phyloP scores from a whole-genome alignment of 805 yeast genomes.

The Vanderwaltozyma tropicalis region DNA sequence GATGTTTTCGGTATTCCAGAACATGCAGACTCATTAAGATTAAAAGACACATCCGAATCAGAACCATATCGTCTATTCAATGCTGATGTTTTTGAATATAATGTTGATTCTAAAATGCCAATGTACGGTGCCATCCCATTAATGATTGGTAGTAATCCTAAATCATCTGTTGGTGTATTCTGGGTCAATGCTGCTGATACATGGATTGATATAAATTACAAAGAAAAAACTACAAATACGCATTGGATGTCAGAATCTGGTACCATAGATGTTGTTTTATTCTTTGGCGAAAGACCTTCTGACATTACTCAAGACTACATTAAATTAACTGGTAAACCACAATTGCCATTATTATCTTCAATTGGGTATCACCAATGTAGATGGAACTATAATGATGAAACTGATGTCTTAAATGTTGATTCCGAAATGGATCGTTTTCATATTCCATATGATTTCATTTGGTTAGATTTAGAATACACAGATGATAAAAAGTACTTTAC shows the following conservation, averaged over 20 bases:
- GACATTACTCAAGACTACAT: conserved; percentile 55
- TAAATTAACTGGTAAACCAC: conserved; percentile 57
- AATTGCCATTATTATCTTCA: conserved; percentile 67
- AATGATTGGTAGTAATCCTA: conserved; percentile 56
- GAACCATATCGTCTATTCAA: conserved; percentile 85
- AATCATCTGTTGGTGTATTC: conserved; percentile 60
- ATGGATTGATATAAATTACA: conserved; percentile 54
- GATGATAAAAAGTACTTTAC: conserved; percentile 82
- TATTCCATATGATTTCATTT: conserved; percentile 83
- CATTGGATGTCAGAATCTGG: conserved; percentile 97
- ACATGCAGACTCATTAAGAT: conserved; percentile 72
- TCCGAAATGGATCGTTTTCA: conserved; percentile 57
- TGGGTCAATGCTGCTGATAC: conserved; percentile 95
- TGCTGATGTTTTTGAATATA: conserved; percentile 93
- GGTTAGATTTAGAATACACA: conserved; percentile 93
- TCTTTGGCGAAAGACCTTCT: conserved; percentile 50
- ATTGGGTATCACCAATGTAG: conserved; percentile 93
- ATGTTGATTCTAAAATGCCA: conserved; percentile 67
- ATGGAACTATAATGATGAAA: conserved; percentile 90
- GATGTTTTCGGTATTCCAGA: conserved; percentile 93
- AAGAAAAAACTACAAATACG: conserved; percentile 31
- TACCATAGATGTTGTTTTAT: conserved; percentile 58
- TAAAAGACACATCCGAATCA: conserved; percentile 51
- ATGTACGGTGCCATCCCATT: conserved; percentile 96
- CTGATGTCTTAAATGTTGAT: conserved; percentile 69